A percentile compares a stretch with the other conserved stretches of the same genome.
Conservation (phyloP, 2,329 filamentous ascomycete genomes). For the Ophiosphaerella korrae region DNA sequence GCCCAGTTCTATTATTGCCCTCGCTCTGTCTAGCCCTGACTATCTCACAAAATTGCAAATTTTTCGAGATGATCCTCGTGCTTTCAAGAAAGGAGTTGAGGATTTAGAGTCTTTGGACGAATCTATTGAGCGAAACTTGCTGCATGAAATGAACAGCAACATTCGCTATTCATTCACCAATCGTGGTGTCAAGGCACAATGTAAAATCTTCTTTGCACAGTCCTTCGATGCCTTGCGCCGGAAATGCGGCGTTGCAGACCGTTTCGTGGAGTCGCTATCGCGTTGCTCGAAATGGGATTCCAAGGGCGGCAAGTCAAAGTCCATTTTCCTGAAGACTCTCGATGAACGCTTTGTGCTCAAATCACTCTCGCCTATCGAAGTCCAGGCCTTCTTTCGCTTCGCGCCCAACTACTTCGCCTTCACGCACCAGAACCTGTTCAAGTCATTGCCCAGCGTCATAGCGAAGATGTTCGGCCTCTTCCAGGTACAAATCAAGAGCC, state of each 20-base stretch:
- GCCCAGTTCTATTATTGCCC: conserved; percentile 92
- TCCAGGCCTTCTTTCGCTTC: conserved; percentile 90
- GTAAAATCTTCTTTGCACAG: conserved; percentile 98
- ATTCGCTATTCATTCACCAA: conserved; percentile 96
- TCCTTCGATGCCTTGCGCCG: conserved; percentile 93
- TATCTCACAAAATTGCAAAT: conserved; percentile 79
- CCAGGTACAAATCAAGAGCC: conserved; percentile 96
- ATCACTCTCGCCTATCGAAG: conserved; percentile 87
- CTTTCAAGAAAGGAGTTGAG: conserved; percentile 24
- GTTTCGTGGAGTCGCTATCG: conserved; percentile 93
- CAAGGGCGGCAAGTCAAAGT: conserved; percentile 97
- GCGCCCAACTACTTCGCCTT: conserved; percentile 97
- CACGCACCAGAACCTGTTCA: conserved; percentile 95
- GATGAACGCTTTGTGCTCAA: conserved; percentile 95
- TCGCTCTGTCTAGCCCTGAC: conserved; percentile 85
- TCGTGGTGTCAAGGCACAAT: conserved; percentile 91
- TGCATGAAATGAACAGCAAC: conserved; percentile 86
- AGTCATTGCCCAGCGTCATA: conserved; percentile 89
- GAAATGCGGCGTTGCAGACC: conserved; percentile 90
- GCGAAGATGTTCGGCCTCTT: conserved; percentile 99
- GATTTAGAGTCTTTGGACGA: conserved; percentile 57
- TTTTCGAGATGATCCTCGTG: conserved; percentile 56
- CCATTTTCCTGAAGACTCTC: conserved; percentile 92
- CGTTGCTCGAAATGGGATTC: conserved; percentile 98
- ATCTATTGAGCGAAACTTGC: conserved; percentile 82